Evolutionary conservation across 768 basidiomycete genomes (phyloP).

Genomic region (Crucibulum laeve): DNA sequence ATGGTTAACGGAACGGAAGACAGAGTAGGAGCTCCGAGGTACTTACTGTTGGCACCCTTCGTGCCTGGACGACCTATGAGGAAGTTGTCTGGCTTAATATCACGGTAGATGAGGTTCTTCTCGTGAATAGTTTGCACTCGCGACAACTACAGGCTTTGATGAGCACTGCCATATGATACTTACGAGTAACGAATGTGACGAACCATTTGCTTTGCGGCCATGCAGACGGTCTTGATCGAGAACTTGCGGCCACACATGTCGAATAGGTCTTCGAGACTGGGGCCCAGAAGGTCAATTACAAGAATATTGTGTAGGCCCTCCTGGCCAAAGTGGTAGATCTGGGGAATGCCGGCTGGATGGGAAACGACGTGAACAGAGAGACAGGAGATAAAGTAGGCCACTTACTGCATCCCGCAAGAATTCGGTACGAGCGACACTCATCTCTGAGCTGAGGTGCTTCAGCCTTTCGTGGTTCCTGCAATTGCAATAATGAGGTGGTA

Average conservation of each 20-base stretch:
- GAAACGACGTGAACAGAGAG: conserved; percentile 11
- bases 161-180: conserved; percentile 5
- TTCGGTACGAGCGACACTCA: conserved; percentile 96
- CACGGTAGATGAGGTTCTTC: conserved; percentile 98
- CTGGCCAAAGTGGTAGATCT: conserved; percentile 99
- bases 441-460: conserved; percentile 98
- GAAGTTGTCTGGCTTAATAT: conserved; percentile 99
- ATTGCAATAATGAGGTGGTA: conserved; percentile 8
- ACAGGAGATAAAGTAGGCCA: conserved; percentile 17
- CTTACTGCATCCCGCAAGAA: conserved; percentile 85
- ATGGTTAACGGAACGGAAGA: conserved; percentile 4
- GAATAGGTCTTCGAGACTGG: conserved; percentile 95
- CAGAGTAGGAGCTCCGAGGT: neutral
- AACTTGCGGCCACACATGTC: conserved; percentile 99
- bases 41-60: conserved; percentile 79
- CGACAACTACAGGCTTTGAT: conserved; percentile 54
- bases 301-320: conserved; percentile 98
- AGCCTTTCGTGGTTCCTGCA: conserved; percentile 85
- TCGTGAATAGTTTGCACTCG: conserved; percentile 98
- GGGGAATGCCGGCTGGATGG: conserved; percentile 84
- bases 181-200: conserved; percentile 12
- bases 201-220: conserved; percentile 98
- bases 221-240: conserved; percentile 96
- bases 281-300: conserved; percentile 96
- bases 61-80: conserved; percentile 92